phyloP scores from a whole-genome alignment of 345 rosid species.

The Mangifera indica region DNA sequence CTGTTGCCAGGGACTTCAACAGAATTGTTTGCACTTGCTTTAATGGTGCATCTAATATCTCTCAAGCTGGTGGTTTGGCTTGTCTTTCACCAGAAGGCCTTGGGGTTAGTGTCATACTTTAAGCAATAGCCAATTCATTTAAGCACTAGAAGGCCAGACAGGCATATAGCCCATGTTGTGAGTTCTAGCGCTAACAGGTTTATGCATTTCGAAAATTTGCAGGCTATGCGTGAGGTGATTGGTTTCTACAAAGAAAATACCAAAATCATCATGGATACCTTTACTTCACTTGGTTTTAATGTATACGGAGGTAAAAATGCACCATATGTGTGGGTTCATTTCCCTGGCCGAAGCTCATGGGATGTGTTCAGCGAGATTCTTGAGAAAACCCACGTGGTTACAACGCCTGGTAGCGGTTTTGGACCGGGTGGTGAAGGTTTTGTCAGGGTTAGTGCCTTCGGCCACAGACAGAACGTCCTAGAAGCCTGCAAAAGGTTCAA shows the following conservation, averaged over 20 bases:
- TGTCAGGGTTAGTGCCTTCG: slow-evolving; percentile 91
- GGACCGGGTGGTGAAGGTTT: slow-evolving; percentile 98
- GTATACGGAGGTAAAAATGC: slow-evolving; percentile 89
- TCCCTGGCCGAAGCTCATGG: slow-evolving; percentile 96
- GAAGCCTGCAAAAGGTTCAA: slow-evolving; percentile 94
- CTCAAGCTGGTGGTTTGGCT: slow-evolving; percentile 94
- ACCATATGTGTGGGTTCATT: slow-evolving; percentile 94
- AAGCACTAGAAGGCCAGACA: neutral
- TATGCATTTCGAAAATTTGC: slow-evolving; percentile 23
- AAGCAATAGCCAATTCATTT: neutral
- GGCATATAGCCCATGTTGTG: neutral
- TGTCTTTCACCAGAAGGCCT: slow-evolving; percentile 89
- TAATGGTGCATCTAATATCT: slow-evolving; percentile 85
- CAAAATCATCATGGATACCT: slow-evolving; percentile 70
- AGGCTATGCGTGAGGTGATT: slow-evolving; percentile 84
- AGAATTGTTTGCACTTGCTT: slow-evolving; percentile 82
- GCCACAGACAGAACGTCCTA: slow-evolving; percentile 74
- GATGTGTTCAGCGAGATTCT: slow-evolving; percentile 88
- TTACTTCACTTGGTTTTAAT: slow-evolving; percentile 75
- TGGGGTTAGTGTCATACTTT: slow-evolving; percentile 39
- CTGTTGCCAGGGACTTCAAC: slow-evolving; percentile 89
- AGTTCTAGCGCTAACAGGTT: neutral
- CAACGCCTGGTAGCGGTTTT: slow-evolving; percentile 91
- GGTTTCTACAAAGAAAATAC: slow-evolving; percentile 94
- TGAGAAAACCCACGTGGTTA: slow-evolving; percentile 93